Evolutionary conservation across 2,329 filamentous ascomycete genomes (phyloP), one percentile per base, ranked within the genome.

Genomic region (Fusarium scirpi): DNA sequence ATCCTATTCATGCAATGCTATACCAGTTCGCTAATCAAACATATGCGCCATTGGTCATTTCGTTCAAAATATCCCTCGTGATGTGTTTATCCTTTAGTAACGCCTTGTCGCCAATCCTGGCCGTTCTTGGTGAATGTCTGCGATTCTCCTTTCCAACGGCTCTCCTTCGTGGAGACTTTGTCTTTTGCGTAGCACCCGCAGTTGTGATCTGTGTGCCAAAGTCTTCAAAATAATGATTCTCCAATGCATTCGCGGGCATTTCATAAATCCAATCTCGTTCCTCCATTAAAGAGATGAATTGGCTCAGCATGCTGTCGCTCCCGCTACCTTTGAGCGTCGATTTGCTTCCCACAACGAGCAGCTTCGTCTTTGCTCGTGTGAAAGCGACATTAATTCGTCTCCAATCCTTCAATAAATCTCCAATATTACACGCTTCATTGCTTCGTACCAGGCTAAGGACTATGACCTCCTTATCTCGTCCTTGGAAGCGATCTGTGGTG

Each of bases 401-500:
- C 92, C 94, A 97, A 79, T 99, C 96, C 65, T 92, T 92, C 29
- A 99, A 85, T 47, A 99, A 80, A 58, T 98, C 96, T 20, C 96
- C 96, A n/a, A 99, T 94, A 52, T 87, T 89, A 67, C 90, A 89
- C 2, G 87, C 86, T 24, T 94, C 90, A 75, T 99, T 99, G 78
- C 90, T 95, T 30, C 96, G 89, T 16, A 98, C 96, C 30, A 97
- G 90, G 58, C 90, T 93, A 11, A 99, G 86, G 16, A 99, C 89
- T 1, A 98, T 88, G 5, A 97, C 91, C 76, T 97, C 94, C 78
- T 99, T 99, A 81, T 99, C 96, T 12, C 96, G 89, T 9, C 96
- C 96, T 79, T 99, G 96, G 80, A 97, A 99, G 46, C 95, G 94
- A 81, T 99, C 96, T 5, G 96, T 94, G 0, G 96, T 98, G 80